Evolutionary conservation across 2,329 filamentous ascomycete species (phyloP).

Genomic region (Eutypa lata): DNA sequence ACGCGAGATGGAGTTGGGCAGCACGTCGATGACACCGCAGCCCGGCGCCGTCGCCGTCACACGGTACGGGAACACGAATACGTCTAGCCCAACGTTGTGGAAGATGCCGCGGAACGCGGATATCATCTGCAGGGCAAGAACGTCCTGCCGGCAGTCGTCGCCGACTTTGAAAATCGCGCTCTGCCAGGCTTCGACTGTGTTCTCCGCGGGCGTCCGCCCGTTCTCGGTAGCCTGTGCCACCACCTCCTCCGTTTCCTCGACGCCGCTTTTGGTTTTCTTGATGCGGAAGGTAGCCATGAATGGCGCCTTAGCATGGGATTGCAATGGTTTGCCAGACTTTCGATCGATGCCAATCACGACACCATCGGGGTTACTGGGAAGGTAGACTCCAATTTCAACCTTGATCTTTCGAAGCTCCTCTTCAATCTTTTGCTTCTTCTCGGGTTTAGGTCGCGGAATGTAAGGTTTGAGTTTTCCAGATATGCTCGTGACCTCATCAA

Average conservation of each 20-base stretch:
- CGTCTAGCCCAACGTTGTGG: conserved; percentile 88
- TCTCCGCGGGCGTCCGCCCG: conserved; percentile 33
- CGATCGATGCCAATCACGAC: conserved; percentile 97
- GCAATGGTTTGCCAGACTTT: conserved; percentile 94
- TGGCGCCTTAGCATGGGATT: conserved; percentile 96
- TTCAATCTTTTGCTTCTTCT: conserved; percentile 99
- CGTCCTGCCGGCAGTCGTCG: conserved; percentile 96
- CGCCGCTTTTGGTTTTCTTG: conserved; percentile 66
- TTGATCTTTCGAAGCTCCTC: conserved; percentile 97
- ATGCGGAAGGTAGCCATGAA: conserved; percentile 99
- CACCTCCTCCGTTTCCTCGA: conserved; percentile 51
- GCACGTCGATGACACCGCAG: conserved; percentile 95
- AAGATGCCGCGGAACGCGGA: conserved; percentile 97
- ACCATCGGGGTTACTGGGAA: conserved; percentile 95
- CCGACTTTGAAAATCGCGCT: conserved; percentile 99
- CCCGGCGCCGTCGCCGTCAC: conserved; percentile 96
- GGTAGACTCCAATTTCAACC: conserved; percentile 93
- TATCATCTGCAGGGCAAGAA: conserved; percentile 96
- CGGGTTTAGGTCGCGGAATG: conserved; percentile 87
- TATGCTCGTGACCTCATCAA: conserved; percentile 91
- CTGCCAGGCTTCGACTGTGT: conserved; percentile 93
- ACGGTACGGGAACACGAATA: conserved; percentile 94
- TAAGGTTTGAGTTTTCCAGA: conserved; percentile 93
- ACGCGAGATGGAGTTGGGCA: conserved; percentile 95
- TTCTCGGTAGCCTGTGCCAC: conserved; percentile 45